Evolutionary conservation across 2,329 filamentous ascomycete species (phyloP).

Genomic region (Nemania abortiva): DNA sequence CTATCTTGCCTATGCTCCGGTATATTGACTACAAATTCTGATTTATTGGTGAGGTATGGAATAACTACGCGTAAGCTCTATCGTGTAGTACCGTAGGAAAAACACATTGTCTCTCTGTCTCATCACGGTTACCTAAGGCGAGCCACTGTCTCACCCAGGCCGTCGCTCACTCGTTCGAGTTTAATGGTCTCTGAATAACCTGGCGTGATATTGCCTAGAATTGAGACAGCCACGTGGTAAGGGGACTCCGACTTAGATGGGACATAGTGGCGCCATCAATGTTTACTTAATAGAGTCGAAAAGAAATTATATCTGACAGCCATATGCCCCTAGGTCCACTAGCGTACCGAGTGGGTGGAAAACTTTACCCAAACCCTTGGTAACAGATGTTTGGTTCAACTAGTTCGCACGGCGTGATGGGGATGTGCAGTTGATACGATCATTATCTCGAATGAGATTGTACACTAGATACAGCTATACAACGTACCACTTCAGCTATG

Average conservation of each 20-base stretch:
- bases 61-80: neutral
- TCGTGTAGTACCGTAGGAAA: neutral
- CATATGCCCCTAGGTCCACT: neutral
- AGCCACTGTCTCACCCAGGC: neutral
- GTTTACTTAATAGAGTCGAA: neutral
- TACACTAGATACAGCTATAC: neutral
- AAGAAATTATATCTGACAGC: conserved; percentile 15
- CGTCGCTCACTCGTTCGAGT: neutral
- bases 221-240: conserved; percentile 8
- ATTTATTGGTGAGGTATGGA: neutral
- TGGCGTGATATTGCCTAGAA: neutral
- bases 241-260: neutral
- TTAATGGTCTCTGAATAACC: neutral
- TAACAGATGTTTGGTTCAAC: neutral
- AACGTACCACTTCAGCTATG: neutral
- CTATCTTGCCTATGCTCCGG: neutral
- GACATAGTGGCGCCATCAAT: neutral
- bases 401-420: neutral
- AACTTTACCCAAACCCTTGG: conserved; percentile 4
- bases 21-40: neutral
- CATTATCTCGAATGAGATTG: neutral
- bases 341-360: neutral
- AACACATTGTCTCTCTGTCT: neutral
- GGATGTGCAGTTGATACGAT: neutral
- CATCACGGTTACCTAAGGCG: neutral